A percentile compares a stretch with the other conserved stretches of the same genome.
These are phyloP conservation scores for Gossypium arboreum DNA, from an alignment of 345 rosid species.

Conservation along the genomic window DNA sequence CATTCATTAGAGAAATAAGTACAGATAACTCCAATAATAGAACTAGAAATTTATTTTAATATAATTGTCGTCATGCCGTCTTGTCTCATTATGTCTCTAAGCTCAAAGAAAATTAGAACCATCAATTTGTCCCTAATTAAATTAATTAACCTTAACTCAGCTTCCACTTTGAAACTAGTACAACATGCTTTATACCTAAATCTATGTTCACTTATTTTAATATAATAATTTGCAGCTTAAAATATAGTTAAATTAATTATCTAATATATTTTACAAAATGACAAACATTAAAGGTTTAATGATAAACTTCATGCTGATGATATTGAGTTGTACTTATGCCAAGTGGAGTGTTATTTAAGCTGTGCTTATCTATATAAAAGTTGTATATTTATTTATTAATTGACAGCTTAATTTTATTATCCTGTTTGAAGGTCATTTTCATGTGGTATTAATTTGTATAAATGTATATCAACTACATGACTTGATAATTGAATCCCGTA, in stretches of 20 bases:
- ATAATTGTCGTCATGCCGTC: not conserved
- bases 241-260: not conserved
- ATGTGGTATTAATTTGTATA: not conserved
- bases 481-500: not conserved
- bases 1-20: not conserved
- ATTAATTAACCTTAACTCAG: not conserved
- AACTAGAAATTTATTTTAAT: not conserved
- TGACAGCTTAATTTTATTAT: not conserved
- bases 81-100: not conserved
- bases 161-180: not conserved
- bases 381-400: not conserved
- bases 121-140: not conserved
- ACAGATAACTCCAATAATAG: not conserved
- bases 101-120: not conserved
- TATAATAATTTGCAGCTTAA: not conserved
- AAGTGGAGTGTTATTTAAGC: constrained; percentile 1
- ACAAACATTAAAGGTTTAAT: not conserved
- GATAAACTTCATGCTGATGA: not conserved
- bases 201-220: not conserved
- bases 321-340: not conserved
- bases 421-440: not conserved
- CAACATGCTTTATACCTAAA: not conserved
- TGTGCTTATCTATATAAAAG: not conserved
- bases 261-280: not conserved
- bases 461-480: not conserved